These are phyloP conservation scores for Sanghuangporus weigelae DNA, from an alignment of 1,284 basidiomycete genomes.

Conservation along the genomic window DNA sequence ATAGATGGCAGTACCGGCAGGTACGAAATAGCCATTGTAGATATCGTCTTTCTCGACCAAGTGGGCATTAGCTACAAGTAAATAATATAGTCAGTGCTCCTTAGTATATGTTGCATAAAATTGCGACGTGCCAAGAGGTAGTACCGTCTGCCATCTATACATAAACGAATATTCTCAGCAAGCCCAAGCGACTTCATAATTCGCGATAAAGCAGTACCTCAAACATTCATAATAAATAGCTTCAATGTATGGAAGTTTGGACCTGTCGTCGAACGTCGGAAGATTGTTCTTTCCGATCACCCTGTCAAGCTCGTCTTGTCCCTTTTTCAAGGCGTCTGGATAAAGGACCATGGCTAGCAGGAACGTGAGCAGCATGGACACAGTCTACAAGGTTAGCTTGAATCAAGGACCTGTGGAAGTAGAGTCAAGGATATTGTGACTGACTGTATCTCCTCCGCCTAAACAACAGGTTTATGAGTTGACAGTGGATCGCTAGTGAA, in stretches of 20 bases:
- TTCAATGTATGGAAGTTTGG: conserved; percentile 23
- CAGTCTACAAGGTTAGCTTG: neutral
- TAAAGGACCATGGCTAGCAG: neutral
- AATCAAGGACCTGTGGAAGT: conserved; percentile 5
- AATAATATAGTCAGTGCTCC: neutral
- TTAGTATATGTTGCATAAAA: neutral
- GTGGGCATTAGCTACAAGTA: neutral
- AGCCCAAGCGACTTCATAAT: neutral
- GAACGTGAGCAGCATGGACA: neutral
- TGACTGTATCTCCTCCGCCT: neutral
- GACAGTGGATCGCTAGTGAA: neutral
- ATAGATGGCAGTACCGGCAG: conserved; percentile 17
- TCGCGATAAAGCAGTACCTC: neutral
- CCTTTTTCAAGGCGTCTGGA: neutral
- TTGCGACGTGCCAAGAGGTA: conserved; percentile 5
- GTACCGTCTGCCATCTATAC: conserved; percentile 14
- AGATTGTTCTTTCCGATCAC: conserved; percentile 22
- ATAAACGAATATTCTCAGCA: neutral
- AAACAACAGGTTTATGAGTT: neutral
- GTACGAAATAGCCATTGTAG: conserved; percentile 19
- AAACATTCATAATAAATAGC: conserved; percentile 22
- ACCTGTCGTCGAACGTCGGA: conserved; percentile 21
- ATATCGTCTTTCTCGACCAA: neutral
- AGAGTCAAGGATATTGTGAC: neutral
- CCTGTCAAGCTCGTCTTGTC: conserved; percentile 20